Evolutionary conservation across 2,329 filamentous ascomycete genomes (phyloP).

Genomic region (Exophiala dermatitidis): DNA sequence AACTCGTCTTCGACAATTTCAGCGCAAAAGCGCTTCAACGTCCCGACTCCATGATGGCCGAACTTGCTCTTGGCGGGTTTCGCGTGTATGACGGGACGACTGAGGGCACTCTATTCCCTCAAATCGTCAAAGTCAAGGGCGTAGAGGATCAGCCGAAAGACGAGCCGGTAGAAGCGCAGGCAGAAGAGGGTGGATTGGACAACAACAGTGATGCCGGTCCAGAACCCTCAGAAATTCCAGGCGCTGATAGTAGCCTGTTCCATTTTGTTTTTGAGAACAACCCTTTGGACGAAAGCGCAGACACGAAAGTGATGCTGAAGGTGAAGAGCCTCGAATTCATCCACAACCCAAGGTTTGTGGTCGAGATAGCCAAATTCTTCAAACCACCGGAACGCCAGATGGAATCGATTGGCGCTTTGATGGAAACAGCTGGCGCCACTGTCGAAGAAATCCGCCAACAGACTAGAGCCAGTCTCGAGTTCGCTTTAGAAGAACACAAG

Average conservation of each 20-base stretch:
- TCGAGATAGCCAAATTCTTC: conserved; percentile 91
- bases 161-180: conserved; percentile 39
- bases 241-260: conserved; percentile 75
- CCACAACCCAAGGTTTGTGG: conserved; percentile 90
- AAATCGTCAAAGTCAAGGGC: conserved; percentile 94
- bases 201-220: conserved; percentile 29
- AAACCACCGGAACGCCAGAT: conserved; percentile 93
- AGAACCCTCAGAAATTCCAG: conserved; percentile 33
- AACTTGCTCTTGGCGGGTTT: conserved; percentile 84
- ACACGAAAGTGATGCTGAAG: conserved; percentile 82
- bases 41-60: conserved; percentile 81
- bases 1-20: conserved; percentile 90
- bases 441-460: conserved; percentile 93
- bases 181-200: conserved; percentile 32
- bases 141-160: conserved; percentile 54
- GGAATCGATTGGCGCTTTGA: conserved; percentile 92
- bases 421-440: conserved; percentile 92
- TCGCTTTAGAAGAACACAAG: conserved; percentile 94
- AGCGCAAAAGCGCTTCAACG: conserved; percentile 82
- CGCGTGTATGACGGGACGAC: conserved; percentile 95
- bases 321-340: conserved; percentile 94
- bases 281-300: conserved; percentile 83
- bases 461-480: conserved; percentile 90
- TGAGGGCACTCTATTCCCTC: conserved; percentile 78
- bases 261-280: conserved; percentile 89